Evolutionary conservation across 2,329 filamentous ascomycete genomes (phyloP).

Genomic region (Xylaria arbuscula): DNA sequence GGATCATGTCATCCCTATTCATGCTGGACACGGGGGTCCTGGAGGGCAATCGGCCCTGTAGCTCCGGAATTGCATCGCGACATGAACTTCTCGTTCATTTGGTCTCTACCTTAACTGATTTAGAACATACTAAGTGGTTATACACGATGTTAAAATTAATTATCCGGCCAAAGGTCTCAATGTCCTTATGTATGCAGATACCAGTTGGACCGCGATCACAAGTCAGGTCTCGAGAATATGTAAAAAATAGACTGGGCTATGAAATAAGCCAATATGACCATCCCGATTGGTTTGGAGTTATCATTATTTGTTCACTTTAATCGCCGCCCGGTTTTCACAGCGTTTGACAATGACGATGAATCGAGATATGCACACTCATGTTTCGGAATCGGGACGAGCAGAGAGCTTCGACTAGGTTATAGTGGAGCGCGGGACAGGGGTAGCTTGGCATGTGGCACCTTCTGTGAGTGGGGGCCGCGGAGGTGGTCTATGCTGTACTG

Average conservation of each 20-base stretch:
- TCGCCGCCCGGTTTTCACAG: constrained; percentile 13
- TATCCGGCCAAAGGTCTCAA: not conserved
- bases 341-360: constrained; percentile 47
- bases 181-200: not conserved
- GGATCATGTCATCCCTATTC: constrained; percentile 16
- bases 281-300: not conserved
- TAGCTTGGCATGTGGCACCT: constrained; percentile 12
- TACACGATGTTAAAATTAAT: not conserved
- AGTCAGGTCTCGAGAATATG: not conserved
- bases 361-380: constrained; percentile 36
- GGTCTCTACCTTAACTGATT: not conserved
- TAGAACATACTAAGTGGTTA: not conserved
- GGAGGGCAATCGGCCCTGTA: constrained; percentile 32
- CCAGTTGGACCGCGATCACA: not conserved
- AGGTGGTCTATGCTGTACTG: constrained; percentile 22
- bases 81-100: not conserved
- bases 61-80: constrained; percentile 23
- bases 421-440: not conserved
- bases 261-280: not conserved
- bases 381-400: constrained; percentile 38
- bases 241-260: not conserved
- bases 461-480: not conserved
- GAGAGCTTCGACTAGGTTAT: not conserved
- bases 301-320: not conserved
- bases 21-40: constrained; percentile 13